Evolutionary conservation across 176 grass and related monocot species (phyloP), one percentile per base, ranked within the genome.

Genomic region (Otatea glauca): DNA sequence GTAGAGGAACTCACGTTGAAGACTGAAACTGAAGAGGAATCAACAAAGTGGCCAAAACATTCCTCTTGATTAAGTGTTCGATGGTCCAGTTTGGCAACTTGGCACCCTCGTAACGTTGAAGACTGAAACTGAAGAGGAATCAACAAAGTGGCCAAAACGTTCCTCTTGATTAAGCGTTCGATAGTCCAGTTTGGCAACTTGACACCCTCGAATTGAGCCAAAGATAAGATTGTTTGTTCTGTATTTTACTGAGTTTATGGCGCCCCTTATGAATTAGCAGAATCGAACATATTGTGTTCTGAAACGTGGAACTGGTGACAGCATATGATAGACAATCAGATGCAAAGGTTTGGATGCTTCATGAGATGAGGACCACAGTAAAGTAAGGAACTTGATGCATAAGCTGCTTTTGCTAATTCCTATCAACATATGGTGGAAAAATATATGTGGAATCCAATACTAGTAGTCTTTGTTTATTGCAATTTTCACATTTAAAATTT

Each of bases 261-360:
- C 68, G n/a, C 68, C 39, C 6, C 6, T 39, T 84, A 24, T 86
- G 72, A 60, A 66, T 65, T 49, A 55, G 67, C 61, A 88, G 85
- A 65, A 75, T 70, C 69, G 74, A 48, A 83, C 53, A 68, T 82
- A 91, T 48, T 94, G 80, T 77, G 91, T 93, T 48, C 66, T 89
- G 90, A 32, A 92, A 88, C 62, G 71, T 92, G 65, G 73, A 89
- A 48, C 67, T 78, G 45, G 77, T 82, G 29, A 79, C 72, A 65
- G 83, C 87, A 81, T 72, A 89, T 14, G 83, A 87, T 16, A 91
- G 77, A 29, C 91, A 88, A 83, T 83, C 65, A 86, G 82, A 89
- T 72, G 86, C 86, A 23, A 20, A 78, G 65, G 78, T 74, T 82
- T 85, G 54, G 67, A 80, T 87, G 86, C 88, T 89, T 86, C 86